phyloP scores from a whole-genome alignment of 2,329 filamentous ascomycete species.

The Aaosphaeria arxii region DNA sequence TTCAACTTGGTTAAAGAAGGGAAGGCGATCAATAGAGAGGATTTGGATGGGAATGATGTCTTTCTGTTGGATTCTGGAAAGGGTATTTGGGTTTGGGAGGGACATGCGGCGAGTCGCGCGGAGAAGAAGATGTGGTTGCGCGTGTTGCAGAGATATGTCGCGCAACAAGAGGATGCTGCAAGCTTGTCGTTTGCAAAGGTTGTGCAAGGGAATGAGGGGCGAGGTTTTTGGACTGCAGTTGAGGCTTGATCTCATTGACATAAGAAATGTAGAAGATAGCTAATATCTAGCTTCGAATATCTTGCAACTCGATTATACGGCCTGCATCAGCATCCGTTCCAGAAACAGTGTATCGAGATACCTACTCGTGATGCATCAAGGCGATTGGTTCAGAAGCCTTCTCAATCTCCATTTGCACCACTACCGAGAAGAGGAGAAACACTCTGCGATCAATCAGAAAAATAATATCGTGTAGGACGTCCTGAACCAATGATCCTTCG shows the following conservation, averaged over 20 bases:
- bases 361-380: no score
- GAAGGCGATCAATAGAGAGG: constrained; percentile 41
- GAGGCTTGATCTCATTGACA: constrained; percentile 4
- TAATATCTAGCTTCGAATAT: no score
- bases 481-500: no score
- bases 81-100: constrained; percentile 66
- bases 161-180: constrained; percentile 43
- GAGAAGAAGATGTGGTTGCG: constrained; percentile 62
- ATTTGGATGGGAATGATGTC: constrained; percentile 59
- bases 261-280: no score
- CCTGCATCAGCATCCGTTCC: no score
- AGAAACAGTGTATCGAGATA: no score
- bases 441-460: no score
- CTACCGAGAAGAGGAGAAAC: no score
- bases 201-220: constrained; percentile 54
- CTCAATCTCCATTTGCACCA: no score
- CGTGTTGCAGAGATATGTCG: constrained; percentile 57
- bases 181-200: constrained; percentile 54
- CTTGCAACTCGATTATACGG: no score
- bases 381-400: no score
- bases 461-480: no score
- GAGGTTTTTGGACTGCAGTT: constrained; percentile 51
- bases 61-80: constrained; percentile 60
- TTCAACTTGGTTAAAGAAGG: constrained; percentile 61
- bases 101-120: constrained; percentile 53